These are phyloP conservation scores for Vigna reflexopilosa DNA, from an alignment of 306 rosid genomes.

Conservation along the genomic window DNA sequence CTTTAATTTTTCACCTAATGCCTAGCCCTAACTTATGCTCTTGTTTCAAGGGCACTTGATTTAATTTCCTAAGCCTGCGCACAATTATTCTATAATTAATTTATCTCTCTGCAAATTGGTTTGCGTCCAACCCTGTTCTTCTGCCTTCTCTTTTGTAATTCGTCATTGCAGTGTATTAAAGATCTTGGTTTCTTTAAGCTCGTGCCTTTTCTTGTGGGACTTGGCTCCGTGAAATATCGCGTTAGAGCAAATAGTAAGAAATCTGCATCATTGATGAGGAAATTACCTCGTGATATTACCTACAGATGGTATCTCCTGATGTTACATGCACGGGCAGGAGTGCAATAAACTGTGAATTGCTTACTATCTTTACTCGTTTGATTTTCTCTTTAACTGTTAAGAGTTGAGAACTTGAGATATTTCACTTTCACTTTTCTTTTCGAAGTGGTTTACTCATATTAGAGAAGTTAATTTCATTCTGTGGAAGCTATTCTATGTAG, in stretches of 20 bases:
- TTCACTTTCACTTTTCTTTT: background rate
- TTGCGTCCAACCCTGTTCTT: background rate
- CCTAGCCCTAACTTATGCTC: background rate
- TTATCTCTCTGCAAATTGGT: slow-evolving; percentile 8
- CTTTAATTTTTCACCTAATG: background rate
- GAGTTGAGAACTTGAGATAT: background rate
- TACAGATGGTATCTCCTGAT: background rate
- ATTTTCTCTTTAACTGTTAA: background rate
- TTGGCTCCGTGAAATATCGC: background rate
- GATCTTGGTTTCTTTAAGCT: slow-evolving; percentile 9
- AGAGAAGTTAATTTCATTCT: background rate
- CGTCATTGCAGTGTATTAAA: background rate
- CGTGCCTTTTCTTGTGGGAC: slow-evolving; percentile 3
- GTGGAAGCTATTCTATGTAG: background rate
- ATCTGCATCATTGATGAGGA: background rate
- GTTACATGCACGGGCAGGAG: background rate
- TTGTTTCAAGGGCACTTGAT: background rate
- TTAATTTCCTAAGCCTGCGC: background rate
- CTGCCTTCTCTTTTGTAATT: background rate
- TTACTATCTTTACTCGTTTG: background rate
- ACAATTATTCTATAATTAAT: background rate
- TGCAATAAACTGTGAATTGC: background rate
- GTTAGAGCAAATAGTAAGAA: background rate
- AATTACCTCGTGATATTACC: background rate
- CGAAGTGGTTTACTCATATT: background rate